Evolutionary conservation across 2,329 filamentous ascomycete species (phyloP).

Genomic region (Dothideomycetes sp.): DNA sequence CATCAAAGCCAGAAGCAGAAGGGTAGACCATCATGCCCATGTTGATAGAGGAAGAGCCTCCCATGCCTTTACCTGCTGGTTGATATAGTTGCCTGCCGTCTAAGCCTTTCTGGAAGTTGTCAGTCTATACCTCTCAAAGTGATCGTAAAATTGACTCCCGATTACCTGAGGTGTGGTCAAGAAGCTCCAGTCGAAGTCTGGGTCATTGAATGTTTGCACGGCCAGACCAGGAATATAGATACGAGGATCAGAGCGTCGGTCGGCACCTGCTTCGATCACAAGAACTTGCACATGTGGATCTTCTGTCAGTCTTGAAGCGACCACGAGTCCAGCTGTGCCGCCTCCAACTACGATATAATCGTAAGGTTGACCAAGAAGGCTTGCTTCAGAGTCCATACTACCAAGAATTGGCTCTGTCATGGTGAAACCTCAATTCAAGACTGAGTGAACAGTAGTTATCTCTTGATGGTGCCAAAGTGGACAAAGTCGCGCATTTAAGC

Average conservation of each 20-base stretch:
- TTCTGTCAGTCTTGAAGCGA: constrained; percentile 14
- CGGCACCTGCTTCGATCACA: constrained; percentile 15
- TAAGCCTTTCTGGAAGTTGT: constrained; percentile 11
- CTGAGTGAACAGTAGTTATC: too few relatives aligned
- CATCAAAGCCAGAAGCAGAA: constrained; percentile 20
- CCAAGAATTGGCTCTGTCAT: too few relatives aligned
- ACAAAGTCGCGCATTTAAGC: too few relatives aligned
- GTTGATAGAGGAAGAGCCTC: constrained; percentile 37
- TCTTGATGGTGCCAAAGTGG: too few relatives aligned
- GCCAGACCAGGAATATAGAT: constrained; percentile 16
- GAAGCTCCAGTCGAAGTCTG: constrained; percentile 30
- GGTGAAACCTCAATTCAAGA: too few relatives aligned
- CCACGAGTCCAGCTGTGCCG: constrained; percentile 14
- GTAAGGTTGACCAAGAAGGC: too few relatives aligned
- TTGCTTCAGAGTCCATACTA: too few relatives aligned
- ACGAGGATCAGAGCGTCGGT: constrained; percentile 9
- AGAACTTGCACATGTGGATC: constrained; percentile 11
- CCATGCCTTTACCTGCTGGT: constrained; percentile 37
- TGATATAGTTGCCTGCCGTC: constrained; percentile 15
- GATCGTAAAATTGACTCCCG: constrained; percentile 29
- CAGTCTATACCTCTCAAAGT: constrained; percentile 20
- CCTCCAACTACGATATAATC: constrained; percentile 16
- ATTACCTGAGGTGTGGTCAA: constrained; percentile 30
- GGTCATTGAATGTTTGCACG: constrained; percentile 10
- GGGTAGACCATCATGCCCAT: constrained; percentile 8